Evolutionary conservation across 2,329 filamentous ascomycete species (phyloP).

Genomic region (Dactylonectria macrodidyma): DNA sequence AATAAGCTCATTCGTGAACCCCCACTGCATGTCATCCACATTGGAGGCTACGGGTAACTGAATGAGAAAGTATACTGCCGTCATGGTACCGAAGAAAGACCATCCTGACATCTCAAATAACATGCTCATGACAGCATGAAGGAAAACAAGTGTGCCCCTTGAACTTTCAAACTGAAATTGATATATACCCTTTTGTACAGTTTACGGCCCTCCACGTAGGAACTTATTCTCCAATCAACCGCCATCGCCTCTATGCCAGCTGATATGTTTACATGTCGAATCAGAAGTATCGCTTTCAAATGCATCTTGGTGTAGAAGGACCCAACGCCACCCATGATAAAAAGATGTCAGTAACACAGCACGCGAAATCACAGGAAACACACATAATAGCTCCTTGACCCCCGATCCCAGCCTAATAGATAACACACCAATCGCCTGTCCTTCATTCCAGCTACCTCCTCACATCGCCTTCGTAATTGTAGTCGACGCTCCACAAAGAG

Average conservation of each 20-base stretch:
- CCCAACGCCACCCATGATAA: conserved; percentile 33
- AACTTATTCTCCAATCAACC: conserved; percentile 14
- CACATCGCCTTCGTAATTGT: conserved; percentile 65
- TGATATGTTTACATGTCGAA: conserved; percentile 27
- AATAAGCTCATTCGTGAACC: no score
- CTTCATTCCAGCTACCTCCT: conserved; percentile 43
- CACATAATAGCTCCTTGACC: conserved; percentile 4
- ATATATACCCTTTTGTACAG: conserved; percentile 15
- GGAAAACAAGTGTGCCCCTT: background rate
- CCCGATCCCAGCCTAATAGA: background rate
- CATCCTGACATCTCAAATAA: no score
- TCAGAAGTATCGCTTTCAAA: conserved; percentile 27
- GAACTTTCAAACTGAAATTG: background rate
- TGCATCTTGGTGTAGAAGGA: conserved; percentile 29
- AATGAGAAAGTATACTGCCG: no score
- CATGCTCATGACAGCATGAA: background rate
- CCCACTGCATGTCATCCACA: no score
- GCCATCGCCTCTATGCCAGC: conserved; percentile 30
- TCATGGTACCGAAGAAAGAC: no score
- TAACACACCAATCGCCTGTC: conserved; percentile 16
- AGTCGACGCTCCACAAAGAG: conserved; percentile 73
- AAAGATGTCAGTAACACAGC: conserved; percentile 21
- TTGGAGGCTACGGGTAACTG: no score
- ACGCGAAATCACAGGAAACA: conserved; percentile 16
- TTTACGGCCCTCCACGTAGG: conserved; percentile 12